phyloP scores from a whole-genome alignment of 106 monocot species.

The Phalaenopsis equestris region DNA sequence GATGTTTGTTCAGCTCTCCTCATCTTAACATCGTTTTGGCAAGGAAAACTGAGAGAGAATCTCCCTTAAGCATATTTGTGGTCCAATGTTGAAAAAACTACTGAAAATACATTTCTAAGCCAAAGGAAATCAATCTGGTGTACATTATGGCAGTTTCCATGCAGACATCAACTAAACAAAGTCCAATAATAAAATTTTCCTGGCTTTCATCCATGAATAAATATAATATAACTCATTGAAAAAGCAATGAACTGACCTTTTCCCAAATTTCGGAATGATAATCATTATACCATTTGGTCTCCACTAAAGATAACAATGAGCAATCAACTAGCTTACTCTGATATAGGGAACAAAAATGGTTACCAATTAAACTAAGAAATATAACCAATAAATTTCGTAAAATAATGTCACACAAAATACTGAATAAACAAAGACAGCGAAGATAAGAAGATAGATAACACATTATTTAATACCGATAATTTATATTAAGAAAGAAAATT shows the following conservation, averaged over 20 bases:
- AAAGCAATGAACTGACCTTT: conserved; percentile 45
- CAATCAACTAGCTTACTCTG: conserved; percentile 69
- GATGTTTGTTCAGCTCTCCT: not conserved
- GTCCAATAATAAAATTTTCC: not conserved
- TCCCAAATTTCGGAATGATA: conserved; percentile 94
- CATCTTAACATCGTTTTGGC: not conserved
- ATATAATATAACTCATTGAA: not conserved
- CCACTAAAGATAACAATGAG: conserved; percentile 51
- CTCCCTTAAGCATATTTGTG: not conserved
- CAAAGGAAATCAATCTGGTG: not conserved
- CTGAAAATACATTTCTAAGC: not conserved
- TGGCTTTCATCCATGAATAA: not conserved
- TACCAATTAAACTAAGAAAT: not conserved
- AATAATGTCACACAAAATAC: not conserved
- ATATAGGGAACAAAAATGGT: conserved; percentile 13
- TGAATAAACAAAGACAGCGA: not conserved
- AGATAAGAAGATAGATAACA: not conserved
- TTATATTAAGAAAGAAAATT: too few species aligned
- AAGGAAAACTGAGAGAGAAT: not conserved
- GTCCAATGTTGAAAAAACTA: not conserved
- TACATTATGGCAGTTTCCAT: not conserved
- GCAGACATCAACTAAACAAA: not conserved
- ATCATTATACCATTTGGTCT: conserved; percentile 76
- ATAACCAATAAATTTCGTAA: not conserved
- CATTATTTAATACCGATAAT: not conserved